Conservation (phyloP, 1,284 basidiomycete species). For the Lentinula novae-zelandiae region DNA sequence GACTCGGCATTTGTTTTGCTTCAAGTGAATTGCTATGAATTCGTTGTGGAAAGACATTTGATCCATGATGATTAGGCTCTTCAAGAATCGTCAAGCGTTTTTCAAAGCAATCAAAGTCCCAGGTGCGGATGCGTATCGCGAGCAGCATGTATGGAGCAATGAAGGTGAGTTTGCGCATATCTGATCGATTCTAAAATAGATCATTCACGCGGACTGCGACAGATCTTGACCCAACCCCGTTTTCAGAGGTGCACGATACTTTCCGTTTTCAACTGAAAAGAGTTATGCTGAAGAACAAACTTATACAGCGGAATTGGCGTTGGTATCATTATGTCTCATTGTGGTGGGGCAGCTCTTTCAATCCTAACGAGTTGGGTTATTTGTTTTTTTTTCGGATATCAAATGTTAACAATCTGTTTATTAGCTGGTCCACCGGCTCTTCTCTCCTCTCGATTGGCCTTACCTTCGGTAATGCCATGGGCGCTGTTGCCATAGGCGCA, state of each 20-base stretch:
- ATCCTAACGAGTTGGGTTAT: slow-evolving; percentile 1
- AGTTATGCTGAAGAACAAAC: neutral
- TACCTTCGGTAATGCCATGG: slow-evolving; percentile 9
- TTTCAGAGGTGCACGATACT: neutral
- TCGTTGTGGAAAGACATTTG: too few species aligned
- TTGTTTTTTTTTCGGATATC: neutral
- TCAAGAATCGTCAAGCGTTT: neutral
- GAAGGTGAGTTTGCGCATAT: neutral
- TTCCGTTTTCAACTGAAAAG: neutral
- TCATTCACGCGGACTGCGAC: neutral
- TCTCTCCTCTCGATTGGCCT: slow-evolving; percentile 9
- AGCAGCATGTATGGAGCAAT: slow-evolving; percentile 5
- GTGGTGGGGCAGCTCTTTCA: slow-evolving; percentile 11
- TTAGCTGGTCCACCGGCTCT: slow-evolving; percentile 9
- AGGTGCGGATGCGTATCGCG: neutral
- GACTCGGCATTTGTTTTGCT: too few species aligned
- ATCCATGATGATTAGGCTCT: too few species aligned
- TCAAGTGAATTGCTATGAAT: too few species aligned
- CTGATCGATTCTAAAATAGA: neutral
- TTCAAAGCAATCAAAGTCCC: neutral
- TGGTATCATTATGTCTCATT: slow-evolving; percentile 10
- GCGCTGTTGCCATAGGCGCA: neutral
- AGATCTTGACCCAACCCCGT: slow-evolving; percentile 9
- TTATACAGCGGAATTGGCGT: slow-evolving; percentile 3
- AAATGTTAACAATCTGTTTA: neutral